Evolutionary conservation across 2,329 filamentous ascomycete genomes (phyloP).

Genomic region (Xylariaceae sp.): DNA sequence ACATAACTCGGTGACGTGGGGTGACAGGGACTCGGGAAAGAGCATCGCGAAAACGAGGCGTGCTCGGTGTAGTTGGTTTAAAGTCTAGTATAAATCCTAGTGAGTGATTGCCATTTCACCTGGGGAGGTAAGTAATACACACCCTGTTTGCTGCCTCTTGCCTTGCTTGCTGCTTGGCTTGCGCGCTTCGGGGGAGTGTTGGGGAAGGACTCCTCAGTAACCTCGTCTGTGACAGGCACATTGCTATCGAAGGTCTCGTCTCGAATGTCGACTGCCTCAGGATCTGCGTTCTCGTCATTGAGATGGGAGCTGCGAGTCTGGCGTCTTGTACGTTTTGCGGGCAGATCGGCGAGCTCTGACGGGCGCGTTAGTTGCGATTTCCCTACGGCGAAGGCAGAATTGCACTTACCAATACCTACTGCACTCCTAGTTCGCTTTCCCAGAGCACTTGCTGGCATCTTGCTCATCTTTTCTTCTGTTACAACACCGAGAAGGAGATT

Average conservation of each 20-base stretch:
- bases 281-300: slow-evolving; percentile 73
- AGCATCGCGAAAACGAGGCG: slow-evolving; percentile 80
- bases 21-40: slow-evolving; percentile 75
- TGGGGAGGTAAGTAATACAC: background rate
- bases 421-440: slow-evolving; percentile 54
- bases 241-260: slow-evolving; percentile 52
- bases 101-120: background rate
- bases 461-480: slow-evolving; percentile 11
- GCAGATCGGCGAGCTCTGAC: slow-evolving; percentile 40
- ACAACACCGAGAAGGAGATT: background rate
- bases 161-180: slow-evolving; percentile 1
- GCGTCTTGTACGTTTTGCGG: slow-evolving; percentile 55
- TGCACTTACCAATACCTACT: slow-evolving; percentile 44
- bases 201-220: slow-evolving; percentile 42
- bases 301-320: slow-evolving; percentile 50
- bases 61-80: slow-evolving; percentile 71
- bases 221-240: slow-evolving; percentile 42
- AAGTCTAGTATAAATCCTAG: slow-evolving; percentile 36
- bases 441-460: slow-evolving; percentile 45
- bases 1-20: slow-evolving; percentile 82
- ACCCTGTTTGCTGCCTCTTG: slow-evolving; percentile 30
- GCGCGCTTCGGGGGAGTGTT: slow-evolving; percentile 32
- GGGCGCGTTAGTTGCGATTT: slow-evolving; percentile 29
- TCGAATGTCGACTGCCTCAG: slow-evolving; percentile 48
- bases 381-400: slow-evolving; percentile 16